Evolutionary conservation across 2,329 filamentous ascomycete genomes (phyloP), one percentile per base, ranked within the genome.

Genomic region (Paecilomyces fulvus): DNA sequence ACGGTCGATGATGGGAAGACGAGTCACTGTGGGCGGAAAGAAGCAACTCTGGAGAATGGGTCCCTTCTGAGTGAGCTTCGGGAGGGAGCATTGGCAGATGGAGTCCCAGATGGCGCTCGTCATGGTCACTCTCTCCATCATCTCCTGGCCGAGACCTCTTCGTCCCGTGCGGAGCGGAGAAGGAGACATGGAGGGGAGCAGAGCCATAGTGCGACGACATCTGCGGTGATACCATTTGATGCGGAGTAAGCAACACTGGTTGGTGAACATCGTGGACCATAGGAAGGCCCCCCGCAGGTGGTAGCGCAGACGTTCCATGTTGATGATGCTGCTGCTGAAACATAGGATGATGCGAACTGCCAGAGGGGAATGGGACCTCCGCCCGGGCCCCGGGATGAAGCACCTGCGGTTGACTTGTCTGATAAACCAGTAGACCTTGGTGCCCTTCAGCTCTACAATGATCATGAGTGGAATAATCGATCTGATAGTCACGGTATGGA

Each of bases 401-500:
- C 51, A 60, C 56, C 67, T 76, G 68, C 51, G 69, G 65, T 51
- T 73, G 71, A 52, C 66, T 69, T 63, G 80, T 67, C 67, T 84
- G 82, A 76, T 87, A 88, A 65, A 80, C 75, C 71, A 86, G 82
- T 70, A 83, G 78, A 71, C 80, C 79, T 70, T 87, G 83, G 71
- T 79, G 80, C 73, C 86, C 83, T 71, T 83, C 80, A 74, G 80
- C 80, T 76, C 83, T 76, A 78, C 85, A 82, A 75, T 80, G 80
- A 70, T 80, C 82, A 77, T 87, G 85, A 72, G 83, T 78, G 76
- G 84, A 80, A 78, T 88, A 89, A 73, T 87, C 83, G 81, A 88
- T 84, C 82, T 86, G 83, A 80, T 87, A 87, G 79, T 85, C 83
- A 81, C 84, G 83, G 79, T 89, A 89, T 75, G 85, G 84, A 80